Percentiles rank a stretch among this genome's conserved stretches.
Evolutionary conservation across 352 stramenopile genomes (phyloP).

Genomic region (Phytophthora hibernalis): DNA sequence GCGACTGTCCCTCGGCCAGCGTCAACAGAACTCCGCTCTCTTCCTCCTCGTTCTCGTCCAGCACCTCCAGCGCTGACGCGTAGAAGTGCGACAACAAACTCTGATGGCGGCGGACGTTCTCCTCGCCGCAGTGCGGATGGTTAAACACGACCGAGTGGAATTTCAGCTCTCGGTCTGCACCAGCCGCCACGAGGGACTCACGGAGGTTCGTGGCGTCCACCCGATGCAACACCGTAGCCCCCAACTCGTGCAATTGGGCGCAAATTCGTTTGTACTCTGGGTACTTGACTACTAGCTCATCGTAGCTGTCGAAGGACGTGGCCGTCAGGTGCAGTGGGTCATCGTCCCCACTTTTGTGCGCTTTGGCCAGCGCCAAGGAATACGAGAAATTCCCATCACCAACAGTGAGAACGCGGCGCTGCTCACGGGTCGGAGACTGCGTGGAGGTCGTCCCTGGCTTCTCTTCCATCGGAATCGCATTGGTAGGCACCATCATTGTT

Average conservation of each 20-base stretch:
- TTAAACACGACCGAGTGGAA: constrained; percentile 94
- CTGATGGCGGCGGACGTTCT: constrained; percentile 89
- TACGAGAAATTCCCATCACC: constrained; percentile 96
- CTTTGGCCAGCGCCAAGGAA: constrained; percentile 77
- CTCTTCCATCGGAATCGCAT: background rate
- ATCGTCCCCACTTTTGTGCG: constrained; percentile 18
- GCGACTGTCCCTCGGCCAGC: constrained; percentile 74
- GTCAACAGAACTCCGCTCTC: constrained; percentile 62
- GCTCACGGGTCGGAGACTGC: background rate
- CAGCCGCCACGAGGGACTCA: constrained; percentile 39
- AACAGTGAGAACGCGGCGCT: constrained; percentile 75
- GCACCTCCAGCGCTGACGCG: constrained; percentile 60
- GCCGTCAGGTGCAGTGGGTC: constrained; percentile 44
- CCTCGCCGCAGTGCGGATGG: constrained; percentile 93
- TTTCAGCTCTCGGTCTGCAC: constrained; percentile 11
- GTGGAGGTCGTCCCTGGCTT: background rate
- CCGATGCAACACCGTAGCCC: constrained; percentile 57
- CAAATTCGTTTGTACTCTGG: constrained; percentile 53
- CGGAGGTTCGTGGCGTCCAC: constrained; percentile 74
- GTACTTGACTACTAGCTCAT: constrained; percentile 74
- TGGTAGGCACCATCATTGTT: background rate
- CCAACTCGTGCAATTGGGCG: constrained; percentile 47
- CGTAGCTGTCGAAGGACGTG: constrained; percentile 71
- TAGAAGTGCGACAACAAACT: constrained; percentile 94
- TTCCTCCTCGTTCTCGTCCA: constrained; percentile 23